These are phyloP conservation scores for Ensete glaucum DNA, from an alignment of 176 grass and related monocot species.

Conservation along the genomic window DNA sequence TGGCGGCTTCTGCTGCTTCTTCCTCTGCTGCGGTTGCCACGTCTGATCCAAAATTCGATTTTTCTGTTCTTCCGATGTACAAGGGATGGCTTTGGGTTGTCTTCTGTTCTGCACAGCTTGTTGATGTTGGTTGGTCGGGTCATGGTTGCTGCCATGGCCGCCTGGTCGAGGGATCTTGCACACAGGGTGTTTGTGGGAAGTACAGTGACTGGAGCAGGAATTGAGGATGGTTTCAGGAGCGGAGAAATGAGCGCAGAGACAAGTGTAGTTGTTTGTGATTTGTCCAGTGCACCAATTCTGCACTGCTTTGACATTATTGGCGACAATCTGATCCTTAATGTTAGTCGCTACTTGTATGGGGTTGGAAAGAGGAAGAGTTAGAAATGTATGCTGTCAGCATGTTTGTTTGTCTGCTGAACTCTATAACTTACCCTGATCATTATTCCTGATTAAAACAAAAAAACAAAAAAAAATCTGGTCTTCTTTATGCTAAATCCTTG, in stretches of 20 bases:
- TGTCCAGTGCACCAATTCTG: not conserved
- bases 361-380: too few relatives aligned
- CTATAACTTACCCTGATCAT: too few relatives aligned
- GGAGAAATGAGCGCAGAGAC: too few relatives aligned
- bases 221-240: not conserved
- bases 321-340: too few relatives aligned
- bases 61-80: not conserved
- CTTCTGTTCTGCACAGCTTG: too few relatives aligned
- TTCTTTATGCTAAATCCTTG: too few relatives aligned
- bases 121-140: not conserved
- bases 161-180: not conserved
- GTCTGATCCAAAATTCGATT: conserved; percentile 21
- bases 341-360: too few relatives aligned
- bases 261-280: not conserved
- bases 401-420: too few relatives aligned
- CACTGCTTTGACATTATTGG: not conserved
- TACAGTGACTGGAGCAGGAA: not conserved
- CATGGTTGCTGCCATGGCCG: not conserved
- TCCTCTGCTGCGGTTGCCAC: conserved; percentile 27
- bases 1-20: conserved; percentile 38
- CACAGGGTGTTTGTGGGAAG: not conserved
- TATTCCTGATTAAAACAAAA: too few relatives aligned
- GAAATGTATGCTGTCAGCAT: too few relatives aligned
- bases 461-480: too few relatives aligned
- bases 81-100: not conserved